A percentile compares a stretch with the other conserved stretches of the same genome.
phyloP scores from a whole-genome alignment of 495 filamentous ascomycete genomes.

The Neurospora discreta region DNA sequence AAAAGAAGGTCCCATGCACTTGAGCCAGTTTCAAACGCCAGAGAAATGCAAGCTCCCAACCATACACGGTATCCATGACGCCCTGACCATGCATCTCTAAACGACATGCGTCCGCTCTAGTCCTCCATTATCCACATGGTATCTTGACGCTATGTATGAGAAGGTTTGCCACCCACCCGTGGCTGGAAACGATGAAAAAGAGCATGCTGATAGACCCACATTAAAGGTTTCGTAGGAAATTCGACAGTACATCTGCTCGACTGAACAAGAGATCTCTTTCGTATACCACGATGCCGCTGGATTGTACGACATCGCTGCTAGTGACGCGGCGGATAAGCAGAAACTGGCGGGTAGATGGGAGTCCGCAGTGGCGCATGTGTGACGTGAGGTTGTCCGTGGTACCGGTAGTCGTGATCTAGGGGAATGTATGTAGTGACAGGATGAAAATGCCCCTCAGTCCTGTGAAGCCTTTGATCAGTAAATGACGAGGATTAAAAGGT shows the following conservation, averaged over 20 bases:
- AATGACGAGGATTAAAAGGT: neutral
- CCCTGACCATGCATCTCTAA: neutral
- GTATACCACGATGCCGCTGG: neutral
- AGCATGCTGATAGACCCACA: neutral
- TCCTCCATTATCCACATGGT: neutral
- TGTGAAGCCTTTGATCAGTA: neutral
- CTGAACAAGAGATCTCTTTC: neutral
- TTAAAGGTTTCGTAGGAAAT: neutral
- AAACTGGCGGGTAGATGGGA: neutral
- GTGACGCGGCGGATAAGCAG: neutral
- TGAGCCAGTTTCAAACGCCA: neutral
- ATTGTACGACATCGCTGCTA: neutral
- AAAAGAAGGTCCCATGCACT: neutral
- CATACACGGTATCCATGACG: neutral
- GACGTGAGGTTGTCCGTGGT: neutral
- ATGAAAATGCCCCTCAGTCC: neutral
- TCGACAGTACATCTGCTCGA: neutral
- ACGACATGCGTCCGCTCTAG: neutral
- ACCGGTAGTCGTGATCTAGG: neutral
- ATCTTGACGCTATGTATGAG: neutral
- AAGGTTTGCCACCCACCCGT: neutral
- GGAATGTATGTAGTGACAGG: neutral
- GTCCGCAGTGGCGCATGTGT: neutral
- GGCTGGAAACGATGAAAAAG: neutral
- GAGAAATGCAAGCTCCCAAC: neutral